These are phyloP conservation scores for Taiozyma onychis DNA, from an alignment of 1,139 yeast species.

Conservation along the genomic window DNA sequence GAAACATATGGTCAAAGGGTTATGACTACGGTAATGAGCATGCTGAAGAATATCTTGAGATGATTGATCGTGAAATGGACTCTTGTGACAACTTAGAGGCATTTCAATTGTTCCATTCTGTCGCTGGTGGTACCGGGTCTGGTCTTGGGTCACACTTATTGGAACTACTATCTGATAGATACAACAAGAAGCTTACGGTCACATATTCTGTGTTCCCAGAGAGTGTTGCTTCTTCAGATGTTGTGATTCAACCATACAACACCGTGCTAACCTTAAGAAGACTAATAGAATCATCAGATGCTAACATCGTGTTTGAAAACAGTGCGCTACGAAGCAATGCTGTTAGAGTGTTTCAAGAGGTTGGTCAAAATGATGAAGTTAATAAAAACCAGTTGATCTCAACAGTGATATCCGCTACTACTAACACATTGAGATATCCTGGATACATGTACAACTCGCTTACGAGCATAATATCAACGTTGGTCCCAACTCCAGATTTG, in stretches of 20 bases:
- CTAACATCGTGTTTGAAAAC: constrained; percentile 84
- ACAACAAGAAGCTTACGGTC: constrained; percentile 74
- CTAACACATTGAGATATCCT: constrained; percentile 88
- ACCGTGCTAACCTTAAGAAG: constrained; percentile 76
- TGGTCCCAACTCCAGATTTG: constrained; percentile 85
- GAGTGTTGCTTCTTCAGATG: constrained; percentile 78
- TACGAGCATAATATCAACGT: constrained; percentile 74
- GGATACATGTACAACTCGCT: constrained; percentile 86
- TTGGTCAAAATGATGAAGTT: constrained; percentile 45
- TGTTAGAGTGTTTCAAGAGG: constrained; percentile 23
- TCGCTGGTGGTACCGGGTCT: constrained; percentile 99
- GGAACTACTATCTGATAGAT: constrained; percentile 76
- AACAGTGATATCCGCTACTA: constrained; percentile 75
- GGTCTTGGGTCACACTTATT: constrained; percentile 85
- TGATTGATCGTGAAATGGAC: constrained; percentile 87
- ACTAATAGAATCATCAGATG: constrained; percentile 78
- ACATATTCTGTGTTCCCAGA: constrained; percentile 87
- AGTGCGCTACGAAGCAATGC: constrained; percentile 58
- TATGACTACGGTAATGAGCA: constrained; percentile 68
- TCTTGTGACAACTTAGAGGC: constrained; percentile 87
- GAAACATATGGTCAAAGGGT: constrained; percentile 94
- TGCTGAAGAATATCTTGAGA: constrained; percentile 67
- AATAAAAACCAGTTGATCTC: constrained; percentile 76
- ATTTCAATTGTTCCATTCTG: constrained; percentile 87
- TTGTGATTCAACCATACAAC: constrained; percentile 95